Percentiles rank a stretch among this genome's conserved stretches.
Conservation (phyloP, 257 asterid species). For the Phtheirospermum japonicum region DNA sequence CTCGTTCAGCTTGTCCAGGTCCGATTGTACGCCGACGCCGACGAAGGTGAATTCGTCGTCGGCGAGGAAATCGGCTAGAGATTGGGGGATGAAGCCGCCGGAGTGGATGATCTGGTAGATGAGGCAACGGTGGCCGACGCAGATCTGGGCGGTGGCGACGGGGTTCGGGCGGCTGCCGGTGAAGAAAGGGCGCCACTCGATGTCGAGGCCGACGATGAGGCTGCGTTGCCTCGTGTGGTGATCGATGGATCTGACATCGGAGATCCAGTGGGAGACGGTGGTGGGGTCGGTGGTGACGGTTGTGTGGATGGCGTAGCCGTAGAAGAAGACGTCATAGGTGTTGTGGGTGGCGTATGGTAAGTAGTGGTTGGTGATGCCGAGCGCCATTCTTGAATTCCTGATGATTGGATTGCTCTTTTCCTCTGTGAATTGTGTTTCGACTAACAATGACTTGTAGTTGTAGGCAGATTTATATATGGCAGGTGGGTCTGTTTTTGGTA, state of each 20-base stretch:
- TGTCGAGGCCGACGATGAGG: constrained; percentile 44
- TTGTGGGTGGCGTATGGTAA: constrained; percentile 6
- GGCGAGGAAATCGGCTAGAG: constrained; percentile 30
- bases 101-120: constrained; percentile 34
- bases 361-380: background rate
- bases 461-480: too few relatives aligned
- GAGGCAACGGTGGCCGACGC: constrained; percentile 38
- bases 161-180: constrained; percentile 11
- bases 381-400: background rate
- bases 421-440: too few relatives aligned
- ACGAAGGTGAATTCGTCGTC: constrained; percentile 24
- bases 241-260: constrained; percentile 15
- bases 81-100: constrained; percentile 20
- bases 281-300: constrained; percentile 34
- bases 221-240: background rate
- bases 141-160: constrained; percentile 39
- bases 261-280: constrained; percentile 33
- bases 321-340: constrained; percentile 25
- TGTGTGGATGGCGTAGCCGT: constrained; percentile 22
- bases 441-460: too few relatives aligned
- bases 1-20: background rate
- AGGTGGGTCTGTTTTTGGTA: too few relatives aligned
- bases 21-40: constrained; percentile 25
- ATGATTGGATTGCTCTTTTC: too few relatives aligned
- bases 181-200: constrained; percentile 40